phyloP scores from a whole-genome alignment of 257 asterid species.

The Coffea canephora region DNA sequence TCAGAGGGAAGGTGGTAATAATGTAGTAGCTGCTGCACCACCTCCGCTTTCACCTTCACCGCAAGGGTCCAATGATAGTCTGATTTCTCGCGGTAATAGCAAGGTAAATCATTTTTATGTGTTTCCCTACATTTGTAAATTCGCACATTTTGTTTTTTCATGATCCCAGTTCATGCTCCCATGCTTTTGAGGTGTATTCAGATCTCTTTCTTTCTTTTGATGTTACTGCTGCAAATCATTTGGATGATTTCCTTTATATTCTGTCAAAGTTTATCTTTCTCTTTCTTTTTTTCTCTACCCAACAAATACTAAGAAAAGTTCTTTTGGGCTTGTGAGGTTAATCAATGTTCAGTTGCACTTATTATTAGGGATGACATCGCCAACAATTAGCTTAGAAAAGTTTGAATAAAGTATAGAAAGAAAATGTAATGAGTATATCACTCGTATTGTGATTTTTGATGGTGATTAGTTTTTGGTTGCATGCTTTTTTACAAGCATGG shows the following conservation, averaged over 20 bases:
- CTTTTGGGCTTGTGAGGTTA: background rate
- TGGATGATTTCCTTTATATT: background rate
- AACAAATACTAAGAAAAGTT: background rate
- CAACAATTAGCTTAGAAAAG: background rate
- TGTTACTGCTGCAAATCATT: background rate
- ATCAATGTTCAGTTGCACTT: background rate
- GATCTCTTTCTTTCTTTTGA: background rate
- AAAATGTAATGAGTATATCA: background rate
- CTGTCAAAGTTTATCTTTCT: background rate
- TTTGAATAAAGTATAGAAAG: background rate
- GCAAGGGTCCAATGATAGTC: constrained; percentile 25
- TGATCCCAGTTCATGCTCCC: background rate
- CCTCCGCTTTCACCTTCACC: constrained; percentile 57
- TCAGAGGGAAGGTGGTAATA: constrained; percentile 60
- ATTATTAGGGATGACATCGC: background rate
- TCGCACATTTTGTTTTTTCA: background rate
- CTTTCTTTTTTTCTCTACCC: background rate
- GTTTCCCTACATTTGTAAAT: background rate
- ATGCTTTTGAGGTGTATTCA: background rate
- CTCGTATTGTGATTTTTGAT: too few species aligned
- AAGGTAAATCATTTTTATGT: constrained; percentile 44
- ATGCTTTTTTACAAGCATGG: background rate
- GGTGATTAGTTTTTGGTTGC: background rate
- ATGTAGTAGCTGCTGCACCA: constrained; percentile 31
- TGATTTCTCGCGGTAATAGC: constrained; percentile 49